A percentile compares a stretch with the other conserved stretches of the same genome.
phyloP scores from a whole-genome alignment of 306 rosid species.

The Vicia villosa region DNA sequence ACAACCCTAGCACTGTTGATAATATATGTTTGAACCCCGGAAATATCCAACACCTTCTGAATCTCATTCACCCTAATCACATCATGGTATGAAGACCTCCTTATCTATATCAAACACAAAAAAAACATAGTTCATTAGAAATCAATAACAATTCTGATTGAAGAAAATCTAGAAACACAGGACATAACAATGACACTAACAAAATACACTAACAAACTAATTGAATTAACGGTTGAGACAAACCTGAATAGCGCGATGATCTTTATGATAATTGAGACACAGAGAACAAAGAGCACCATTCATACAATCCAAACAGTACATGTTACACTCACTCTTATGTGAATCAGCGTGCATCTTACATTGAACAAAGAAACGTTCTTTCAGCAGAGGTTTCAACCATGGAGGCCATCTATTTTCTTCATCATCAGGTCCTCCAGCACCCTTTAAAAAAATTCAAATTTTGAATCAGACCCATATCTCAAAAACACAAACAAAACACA shows the following conservation, averaged over 20 bases:
- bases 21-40: constrained; percentile 64
- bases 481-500: not conserved
- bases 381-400: constrained; percentile 88
- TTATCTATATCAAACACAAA: constrained; percentile 56
- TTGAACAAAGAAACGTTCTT: constrained; percentile 84
- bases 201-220: not conserved
- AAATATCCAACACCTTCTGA: constrained; percentile 87
- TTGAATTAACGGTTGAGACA: not conserved
- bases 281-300: constrained; percentile 89
- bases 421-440: constrained; percentile 87
- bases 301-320: constrained; percentile 94
- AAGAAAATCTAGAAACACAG: too few species aligned
- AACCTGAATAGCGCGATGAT: constrained; percentile 93
- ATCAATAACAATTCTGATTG: not conserved
- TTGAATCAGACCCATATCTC: constrained; percentile 31
- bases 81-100: constrained; percentile 96
- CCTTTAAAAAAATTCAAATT: constrained; percentile 44
- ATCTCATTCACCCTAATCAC: constrained; percentile 90
- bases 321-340: constrained; percentile 92
- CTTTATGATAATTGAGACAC: constrained; percentile 76
- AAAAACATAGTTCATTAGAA: constrained; percentile 17
- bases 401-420: constrained; percentile 90
- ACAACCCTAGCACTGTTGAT: constrained; percentile 46
- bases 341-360: constrained; percentile 85
- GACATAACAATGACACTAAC: not conserved